Conservation (phyloP, 768 basidiomycete genomes). For the Saitozyma podzolica region DNA sequence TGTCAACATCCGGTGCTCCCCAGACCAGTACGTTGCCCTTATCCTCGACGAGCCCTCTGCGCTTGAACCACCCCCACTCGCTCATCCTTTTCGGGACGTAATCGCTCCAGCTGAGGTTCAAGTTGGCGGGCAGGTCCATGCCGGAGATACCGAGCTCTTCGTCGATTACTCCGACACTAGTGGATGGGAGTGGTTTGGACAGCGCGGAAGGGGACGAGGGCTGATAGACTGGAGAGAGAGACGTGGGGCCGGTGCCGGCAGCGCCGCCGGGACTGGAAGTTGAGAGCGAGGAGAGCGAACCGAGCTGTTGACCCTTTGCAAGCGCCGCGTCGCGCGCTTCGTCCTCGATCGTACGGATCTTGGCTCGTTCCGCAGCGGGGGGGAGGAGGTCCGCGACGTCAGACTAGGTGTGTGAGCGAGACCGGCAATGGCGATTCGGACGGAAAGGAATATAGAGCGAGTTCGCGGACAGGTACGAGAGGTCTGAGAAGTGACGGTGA, state of each 20-base stretch:
- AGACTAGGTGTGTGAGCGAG: conserved; percentile 24
- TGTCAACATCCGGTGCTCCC: conserved; percentile 45
- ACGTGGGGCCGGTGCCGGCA: too few species aligned
- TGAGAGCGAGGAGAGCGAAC: too few species aligned
- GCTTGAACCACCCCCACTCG: conserved; percentile 29
- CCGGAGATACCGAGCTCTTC: not conserved
- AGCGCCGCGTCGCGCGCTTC: conserved; percentile 36
- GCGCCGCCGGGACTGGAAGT: too few species aligned
- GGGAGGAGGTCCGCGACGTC: conserved; percentile 50
- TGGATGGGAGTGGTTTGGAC: not conserved
- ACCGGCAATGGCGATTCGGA: too few species aligned
- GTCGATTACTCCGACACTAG: not conserved
- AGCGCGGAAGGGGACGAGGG: not conserved
- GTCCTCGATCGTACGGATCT: conserved; percentile 52
- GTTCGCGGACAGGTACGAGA: not conserved
- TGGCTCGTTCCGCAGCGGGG: conserved; percentile 51
- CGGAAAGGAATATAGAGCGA: not conserved
- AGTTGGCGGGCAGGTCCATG: not conserved
- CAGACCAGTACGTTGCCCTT: conserved; percentile 45
- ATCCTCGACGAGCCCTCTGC: conserved; percentile 36
- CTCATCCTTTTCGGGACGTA: conserved; percentile 22
- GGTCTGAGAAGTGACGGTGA: conserved; percentile 2
- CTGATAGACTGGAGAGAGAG: not conserved
- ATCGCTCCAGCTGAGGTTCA: not conserved
- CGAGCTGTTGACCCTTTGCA: not conserved